Percentiles rank a stretch among this genome's conserved stretches.
Conservation (phyloP, 1,139 yeast genomes). For the Lizanozyma gosingica region DNA sequence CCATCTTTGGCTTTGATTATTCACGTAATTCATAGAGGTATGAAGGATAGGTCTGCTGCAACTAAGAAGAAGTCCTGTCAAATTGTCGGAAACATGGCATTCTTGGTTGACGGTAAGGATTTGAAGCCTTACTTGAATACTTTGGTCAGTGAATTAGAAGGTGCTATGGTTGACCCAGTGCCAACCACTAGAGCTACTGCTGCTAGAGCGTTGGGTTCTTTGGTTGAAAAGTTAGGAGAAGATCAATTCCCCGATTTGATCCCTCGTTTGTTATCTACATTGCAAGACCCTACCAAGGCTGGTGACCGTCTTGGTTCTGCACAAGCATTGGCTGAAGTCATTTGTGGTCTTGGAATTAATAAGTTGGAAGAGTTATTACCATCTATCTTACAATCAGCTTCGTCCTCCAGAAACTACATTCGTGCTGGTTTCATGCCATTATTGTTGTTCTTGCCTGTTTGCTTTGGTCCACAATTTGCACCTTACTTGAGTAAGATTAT, state of each 20-base stretch:
- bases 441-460: conserved; percentile 81
- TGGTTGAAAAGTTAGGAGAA: conserved; percentile 94
- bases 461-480: conserved; percentile 87
- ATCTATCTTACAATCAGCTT: conserved; percentile 62
- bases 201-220: conserved; percentile 91
- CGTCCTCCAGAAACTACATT: conserved; percentile 55
- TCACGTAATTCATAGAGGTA: conserved; percentile 92
- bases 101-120: conserved; percentile 83
- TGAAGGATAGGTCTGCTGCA: conserved; percentile 86
- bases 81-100: conserved; percentile 97
- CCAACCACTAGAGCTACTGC: conserved; percentile 97
- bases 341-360: conserved; percentile 80
- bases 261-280: conserved; percentile 66
- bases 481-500: conserved; percentile 81
- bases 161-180: conserved; percentile 97
- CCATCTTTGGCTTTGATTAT: conserved; percentile 93
- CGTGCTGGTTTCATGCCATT: conserved; percentile 94
- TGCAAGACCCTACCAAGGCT: conserved; percentile 70
- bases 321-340: conserved; percentile 91
- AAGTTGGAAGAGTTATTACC: conserved; percentile 89
- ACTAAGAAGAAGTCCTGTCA: conserved; percentile 94
- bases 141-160: conserved; percentile 74
- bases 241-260: conserved; percentile 90
- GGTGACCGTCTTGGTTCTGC: conserved; percentile 97
- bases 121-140: conserved; percentile 73